Conservation (phyloP, 1,284 basidiomycete species). For the Entoloma clypeatum region DNA sequence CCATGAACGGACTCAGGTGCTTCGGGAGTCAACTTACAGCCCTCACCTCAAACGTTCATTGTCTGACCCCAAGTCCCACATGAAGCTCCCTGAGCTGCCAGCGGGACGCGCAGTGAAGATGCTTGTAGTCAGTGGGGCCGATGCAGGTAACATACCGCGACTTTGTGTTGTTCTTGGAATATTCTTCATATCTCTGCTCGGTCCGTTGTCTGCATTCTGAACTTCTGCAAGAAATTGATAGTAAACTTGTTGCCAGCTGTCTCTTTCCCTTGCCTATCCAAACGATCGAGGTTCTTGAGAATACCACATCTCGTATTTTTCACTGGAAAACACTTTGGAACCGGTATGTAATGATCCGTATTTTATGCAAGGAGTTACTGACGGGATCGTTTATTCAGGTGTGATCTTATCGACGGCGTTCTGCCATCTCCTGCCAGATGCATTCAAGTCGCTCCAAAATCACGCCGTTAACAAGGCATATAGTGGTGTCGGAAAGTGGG, state of each 20-base stretch:
- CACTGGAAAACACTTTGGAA: constrained; percentile 79
- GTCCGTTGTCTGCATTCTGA: constrained; percentile 9
- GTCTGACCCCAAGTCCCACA: no score
- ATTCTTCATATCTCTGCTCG: constrained; percentile 18
- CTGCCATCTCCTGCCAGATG: constrained; percentile 72
- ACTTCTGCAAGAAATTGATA: not conserved
- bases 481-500: constrained; percentile 48
- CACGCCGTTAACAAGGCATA: constrained; percentile 43
- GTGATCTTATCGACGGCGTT: constrained; percentile 79
- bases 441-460: constrained; percentile 57
- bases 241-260: constrained; percentile 43
- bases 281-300: constrained; percentile 45
- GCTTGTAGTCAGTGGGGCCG: no score
- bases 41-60: no score
- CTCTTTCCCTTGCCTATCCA: constrained; percentile 64
- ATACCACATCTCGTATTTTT: constrained; percentile 71
- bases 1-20: no score
- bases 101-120: no score
- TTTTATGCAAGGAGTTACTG: constrained; percentile 1
- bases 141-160: no score
- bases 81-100: no score
- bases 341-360: constrained; percentile 36
- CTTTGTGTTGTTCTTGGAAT: constrained; percentile 17
- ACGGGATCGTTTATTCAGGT: constrained; percentile 40
- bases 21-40: no score